Evolutionary conservation across 2,329 filamentous ascomycete species (phyloP), one percentile per base, ranked within the genome.

Genomic region (Aspergillus alliaceus): DNA sequence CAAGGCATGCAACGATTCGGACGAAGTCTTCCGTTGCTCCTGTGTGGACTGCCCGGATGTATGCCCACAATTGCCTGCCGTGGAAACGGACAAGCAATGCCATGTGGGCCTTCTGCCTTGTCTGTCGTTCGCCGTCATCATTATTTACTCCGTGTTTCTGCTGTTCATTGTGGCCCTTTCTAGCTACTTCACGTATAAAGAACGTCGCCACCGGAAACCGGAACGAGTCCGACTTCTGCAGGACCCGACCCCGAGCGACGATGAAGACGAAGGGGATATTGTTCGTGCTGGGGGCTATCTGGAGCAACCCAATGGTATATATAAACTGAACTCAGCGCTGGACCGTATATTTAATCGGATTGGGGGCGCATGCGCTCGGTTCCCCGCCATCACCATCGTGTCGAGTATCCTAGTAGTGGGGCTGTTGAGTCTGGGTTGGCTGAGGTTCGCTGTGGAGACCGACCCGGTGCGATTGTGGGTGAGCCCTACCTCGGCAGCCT

Each of bases 391-490:
- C 59, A 97, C 93, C 1, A 96, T 98, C 62, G 76, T 82, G 2
- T 79, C 82, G 7, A 93, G 90, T 61, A 72, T 97, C n/a, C 53
- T 95, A 2, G 69, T 95, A 2, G 89, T 97, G 11, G 84, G 81
- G 1, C 72, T 96, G 4, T 80, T 99, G 60, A 97, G 93, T 69
- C 76, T 93, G 34, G 95, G 95, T 1, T 96, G 91, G 91, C 78
- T 95, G 57, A 85, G 86, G 44, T 99, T 99, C 68, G 83, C 90
- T n/a, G 82, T 99, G 34, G 95, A 98, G 74, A 90, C 82, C 22
- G 90, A 98, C 60, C 95, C 95, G 6, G 95, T 96, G 11, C 87
- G 90, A 48, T 80, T 99, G 8, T 99, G 95, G 95, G 95, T 99
- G n/a, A 93, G 93, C 66, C 95, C 95, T 7, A 89, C 90, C 8